phyloP scores from a whole-genome alignment of 2,329 filamentous ascomycete genomes.

The Diatrype stigma region DNA sequence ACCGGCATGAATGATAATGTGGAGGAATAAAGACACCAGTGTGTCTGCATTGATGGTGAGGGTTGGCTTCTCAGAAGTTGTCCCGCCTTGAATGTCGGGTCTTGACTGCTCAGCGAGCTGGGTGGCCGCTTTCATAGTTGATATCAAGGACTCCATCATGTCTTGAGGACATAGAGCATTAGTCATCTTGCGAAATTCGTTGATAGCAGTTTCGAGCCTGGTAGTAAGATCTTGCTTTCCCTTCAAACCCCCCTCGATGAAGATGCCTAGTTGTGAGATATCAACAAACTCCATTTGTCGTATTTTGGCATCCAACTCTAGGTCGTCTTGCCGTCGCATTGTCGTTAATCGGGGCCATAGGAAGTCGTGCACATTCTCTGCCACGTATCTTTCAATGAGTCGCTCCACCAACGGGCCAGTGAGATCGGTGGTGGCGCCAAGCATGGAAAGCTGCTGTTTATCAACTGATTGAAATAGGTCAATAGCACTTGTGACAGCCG shows the following conservation, averaged over 20 bases:
- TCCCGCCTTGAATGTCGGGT: slow-evolving; percentile 27
- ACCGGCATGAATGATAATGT: slow-evolving; percentile 88
- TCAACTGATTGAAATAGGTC: slow-evolving; percentile 95
- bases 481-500: slow-evolving; percentile 86
- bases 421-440: slow-evolving; percentile 89
- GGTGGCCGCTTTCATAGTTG: slow-evolving; percentile 80
- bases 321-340: slow-evolving; percentile 75
- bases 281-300: slow-evolving; percentile 92
- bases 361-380: slow-evolving; percentile 87
- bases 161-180: slow-evolving; percentile 77
- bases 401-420: slow-evolving; percentile 90
- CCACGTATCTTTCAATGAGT: slow-evolving; percentile 90
- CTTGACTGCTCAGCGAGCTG: slow-evolving; percentile 53
- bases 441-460: slow-evolving; percentile 85
- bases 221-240: slow-evolving; percentile 79
- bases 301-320: slow-evolving; percentile 84
- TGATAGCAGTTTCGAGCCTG: slow-evolving; percentile 72
- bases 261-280: slow-evolving; percentile 88
- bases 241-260: slow-evolving; percentile 70
- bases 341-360: slow-evolving; percentile 79
- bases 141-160: slow-evolving; percentile 77
- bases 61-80: slow-evolving; percentile 47
- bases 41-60: slow-evolving; percentile 79
- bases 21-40: slow-evolving; percentile 82
- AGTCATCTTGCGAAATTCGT: slow-evolving; percentile 83